Conservation (phyloP, 371 early-diverging fungal species). For the Parasitella parasitica region DNA sequence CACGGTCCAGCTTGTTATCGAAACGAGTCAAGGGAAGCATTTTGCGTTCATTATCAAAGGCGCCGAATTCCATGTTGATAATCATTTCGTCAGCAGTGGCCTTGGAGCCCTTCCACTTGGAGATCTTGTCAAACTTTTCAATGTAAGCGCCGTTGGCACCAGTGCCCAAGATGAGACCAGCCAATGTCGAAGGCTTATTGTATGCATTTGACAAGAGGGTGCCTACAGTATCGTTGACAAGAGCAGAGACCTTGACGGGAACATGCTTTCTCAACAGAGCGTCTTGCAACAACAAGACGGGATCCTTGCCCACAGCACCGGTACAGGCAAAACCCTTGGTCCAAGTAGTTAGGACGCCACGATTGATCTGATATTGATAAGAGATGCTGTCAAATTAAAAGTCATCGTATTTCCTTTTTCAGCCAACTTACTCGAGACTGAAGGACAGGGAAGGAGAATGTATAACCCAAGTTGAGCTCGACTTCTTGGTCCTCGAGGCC, state of each 20-base stretch:
- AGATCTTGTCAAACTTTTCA: conserved; percentile 71
- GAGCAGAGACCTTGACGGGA: conserved; percentile 78
- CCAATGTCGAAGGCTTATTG: conserved; percentile 72
- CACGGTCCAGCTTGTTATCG: conserved; percentile 63
- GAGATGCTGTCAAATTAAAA: background rate
- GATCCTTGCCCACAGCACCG: conserved; percentile 86
- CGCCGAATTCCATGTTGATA: conserved; percentile 83
- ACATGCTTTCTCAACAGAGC: conserved; percentile 76
- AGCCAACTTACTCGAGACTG: conserved; percentile 60
- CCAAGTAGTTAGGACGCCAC: conserved; percentile 84
- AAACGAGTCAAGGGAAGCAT: conserved; percentile 67
- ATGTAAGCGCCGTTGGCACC: conserved; percentile 96
- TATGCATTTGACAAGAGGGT: conserved; percentile 90
- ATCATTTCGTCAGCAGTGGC: conserved; percentile 73
- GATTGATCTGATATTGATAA: conserved; percentile 48
- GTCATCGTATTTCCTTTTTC: background rate
- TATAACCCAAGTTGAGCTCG: conserved; percentile 82
- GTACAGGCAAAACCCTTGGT: conserved; percentile 88
- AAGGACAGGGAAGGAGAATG: conserved; percentile 92
- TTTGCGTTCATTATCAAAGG: conserved; percentile 61
- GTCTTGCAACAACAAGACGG: conserved; percentile 82
- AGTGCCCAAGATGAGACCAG: conserved; percentile 95
- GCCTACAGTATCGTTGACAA: conserved; percentile 97
- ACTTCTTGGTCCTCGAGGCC: conserved; percentile 32
- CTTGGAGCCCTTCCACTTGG: conserved; percentile 66